These are phyloP conservation scores for Monosporascus sp. DNA, from an alignment of 2,329 filamentous ascomycete species.

Conservation along the genomic window DNA sequence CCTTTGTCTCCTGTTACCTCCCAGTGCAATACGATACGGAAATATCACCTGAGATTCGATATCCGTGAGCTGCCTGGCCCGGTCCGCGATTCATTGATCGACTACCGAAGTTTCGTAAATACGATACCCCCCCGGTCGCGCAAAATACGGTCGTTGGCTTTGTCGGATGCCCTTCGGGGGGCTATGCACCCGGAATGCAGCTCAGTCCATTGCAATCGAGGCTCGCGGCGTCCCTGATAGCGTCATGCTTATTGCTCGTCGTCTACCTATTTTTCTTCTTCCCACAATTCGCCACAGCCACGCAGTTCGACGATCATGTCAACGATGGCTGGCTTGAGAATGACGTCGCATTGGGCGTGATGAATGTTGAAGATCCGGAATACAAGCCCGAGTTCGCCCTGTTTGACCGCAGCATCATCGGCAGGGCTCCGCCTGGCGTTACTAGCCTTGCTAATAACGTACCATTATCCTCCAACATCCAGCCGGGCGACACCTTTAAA, in stretches of 20 bases:
- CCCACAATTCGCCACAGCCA: conserved; percentile 58
- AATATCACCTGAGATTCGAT: too few relatives aligned
- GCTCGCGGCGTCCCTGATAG: conserved; percentile 61
- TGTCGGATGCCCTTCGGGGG: conserved; percentile 30
- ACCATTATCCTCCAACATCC: conserved; percentile 53
- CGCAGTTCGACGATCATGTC: conserved; percentile 37
- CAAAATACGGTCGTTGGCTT: conserved; percentile 11
- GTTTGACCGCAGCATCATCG: conserved; percentile 59
- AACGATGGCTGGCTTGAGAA: conserved; percentile 14
- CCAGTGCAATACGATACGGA: too few relatives aligned
- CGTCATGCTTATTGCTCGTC: conserved; percentile 53
- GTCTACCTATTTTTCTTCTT: conserved; percentile 58
- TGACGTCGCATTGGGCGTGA: conserved; percentile 10
- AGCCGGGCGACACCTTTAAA: conserved; percentile 55
- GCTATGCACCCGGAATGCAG: conserved; percentile 47
- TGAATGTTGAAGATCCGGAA: conserved; percentile 19
- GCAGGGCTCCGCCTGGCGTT: conserved; percentile 50
- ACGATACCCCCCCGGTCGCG: background rate
- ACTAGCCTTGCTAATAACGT: conserved; percentile 61
- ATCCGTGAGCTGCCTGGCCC: too few relatives aligned
- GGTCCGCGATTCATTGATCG: too few relatives aligned
- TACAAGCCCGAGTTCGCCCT: conserved; percentile 60
- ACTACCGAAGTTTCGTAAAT: too few relatives aligned
- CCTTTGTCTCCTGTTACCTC: too few relatives aligned
- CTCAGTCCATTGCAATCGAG: conserved; percentile 68